Evolutionary conservation across 345 rosid species (phyloP).

Genomic region (Eutrema heterophyllum): DNA sequence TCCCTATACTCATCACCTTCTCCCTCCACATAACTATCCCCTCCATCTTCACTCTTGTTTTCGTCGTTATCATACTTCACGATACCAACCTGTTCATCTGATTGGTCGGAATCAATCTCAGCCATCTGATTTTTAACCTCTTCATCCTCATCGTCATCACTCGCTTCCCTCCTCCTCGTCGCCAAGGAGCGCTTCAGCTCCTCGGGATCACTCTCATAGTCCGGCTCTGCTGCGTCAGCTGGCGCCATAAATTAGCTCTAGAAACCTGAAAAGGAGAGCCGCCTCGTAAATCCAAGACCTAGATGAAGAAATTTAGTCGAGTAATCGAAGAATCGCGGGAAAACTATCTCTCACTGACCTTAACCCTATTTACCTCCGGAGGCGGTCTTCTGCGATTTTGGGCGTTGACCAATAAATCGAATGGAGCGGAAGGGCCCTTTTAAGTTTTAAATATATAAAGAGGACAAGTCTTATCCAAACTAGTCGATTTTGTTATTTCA

Average conservation of each 20-base stretch:
- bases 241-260: constrained; percentile 35
- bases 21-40: constrained; percentile 34
- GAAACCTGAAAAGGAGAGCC: not conserved
- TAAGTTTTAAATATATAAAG: not conserved
- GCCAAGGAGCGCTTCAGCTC: constrained; percentile 65
- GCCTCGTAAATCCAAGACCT: not conserved
- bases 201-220: constrained; percentile 93
- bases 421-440: not conserved
- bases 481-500: not conserved
- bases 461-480: not conserved
- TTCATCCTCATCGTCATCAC: constrained; percentile 72
- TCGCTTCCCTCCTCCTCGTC: constrained; percentile 77
- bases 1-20: constrained; percentile 27
- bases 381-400: constrained; percentile 1
- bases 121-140: constrained; percentile 34
- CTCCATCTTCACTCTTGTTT: constrained; percentile 34
- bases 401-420: not conserved
- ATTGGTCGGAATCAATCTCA: constrained; percentile 56
- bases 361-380: constrained; percentile 13
- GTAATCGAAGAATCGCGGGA: not conserved
- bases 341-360: not conserved
- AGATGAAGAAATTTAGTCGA: not conserved
- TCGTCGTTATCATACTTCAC: constrained; percentile 53
- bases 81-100: constrained; percentile 62
- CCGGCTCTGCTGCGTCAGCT: constrained; percentile 56